Conservation (phyloP, 345 rosid genomes). For the Eucalyptus erythrocorys region DNA sequence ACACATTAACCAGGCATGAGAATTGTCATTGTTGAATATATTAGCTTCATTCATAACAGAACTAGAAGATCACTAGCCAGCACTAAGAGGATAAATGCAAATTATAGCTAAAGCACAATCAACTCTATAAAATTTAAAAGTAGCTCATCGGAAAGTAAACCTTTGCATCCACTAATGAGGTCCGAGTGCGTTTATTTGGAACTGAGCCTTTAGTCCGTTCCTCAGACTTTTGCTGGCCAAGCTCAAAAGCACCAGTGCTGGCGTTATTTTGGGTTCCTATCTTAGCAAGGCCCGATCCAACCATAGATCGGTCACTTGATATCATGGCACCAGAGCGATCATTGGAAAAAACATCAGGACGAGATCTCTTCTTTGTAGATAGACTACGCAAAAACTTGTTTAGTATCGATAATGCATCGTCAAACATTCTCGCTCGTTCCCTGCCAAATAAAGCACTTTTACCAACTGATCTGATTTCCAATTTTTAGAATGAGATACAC, state of each 20-base stretch:
- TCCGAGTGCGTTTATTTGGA: conserved; percentile 87
- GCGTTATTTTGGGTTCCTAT: conserved; percentile 65
- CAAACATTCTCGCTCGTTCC: conserved; percentile 66
- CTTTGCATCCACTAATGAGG: conserved; percentile 71
- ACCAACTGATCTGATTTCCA: conserved; percentile 8
- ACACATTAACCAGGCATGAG: background rate
- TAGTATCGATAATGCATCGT: conserved; percentile 71
- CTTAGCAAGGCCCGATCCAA: conserved; percentile 53
- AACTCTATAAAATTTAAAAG: background rate
- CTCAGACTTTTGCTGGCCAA: conserved; percentile 66
- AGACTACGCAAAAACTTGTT: conserved; percentile 65
- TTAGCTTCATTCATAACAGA: background rate
- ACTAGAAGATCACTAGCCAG: background rate
- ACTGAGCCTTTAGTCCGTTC: conserved; percentile 58
- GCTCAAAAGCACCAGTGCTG: conserved; percentile 45
- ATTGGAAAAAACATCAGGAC: conserved; percentile 53
- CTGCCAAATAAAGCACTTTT: conserved; percentile 33
- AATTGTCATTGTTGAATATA: background rate
- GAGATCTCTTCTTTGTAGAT: conserved; percentile 82
- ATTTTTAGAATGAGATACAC: conserved; percentile 1
- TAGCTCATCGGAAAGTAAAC: conserved; percentile 22
- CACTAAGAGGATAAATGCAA: background rate
- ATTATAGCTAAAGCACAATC: background rate
- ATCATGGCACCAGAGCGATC: conserved; percentile 39
- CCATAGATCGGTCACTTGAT: conserved; percentile 48